phyloP scores from a whole-genome alignment of 768 basidiomycete genomes.

The Termitomyces sp. region DNA sequence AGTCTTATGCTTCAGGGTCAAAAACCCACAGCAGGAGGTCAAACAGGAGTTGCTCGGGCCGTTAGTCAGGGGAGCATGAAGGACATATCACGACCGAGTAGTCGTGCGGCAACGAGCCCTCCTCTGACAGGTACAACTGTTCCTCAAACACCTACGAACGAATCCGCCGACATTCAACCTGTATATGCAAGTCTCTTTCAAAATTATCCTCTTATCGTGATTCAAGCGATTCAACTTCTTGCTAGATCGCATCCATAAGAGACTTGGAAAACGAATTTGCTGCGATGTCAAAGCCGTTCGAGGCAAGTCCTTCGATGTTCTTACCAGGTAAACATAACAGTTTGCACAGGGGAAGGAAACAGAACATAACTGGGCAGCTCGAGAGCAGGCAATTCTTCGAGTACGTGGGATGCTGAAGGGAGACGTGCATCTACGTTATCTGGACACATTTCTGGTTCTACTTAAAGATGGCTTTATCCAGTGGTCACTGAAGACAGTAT shows the following conservation, averaged over 20 bases:
- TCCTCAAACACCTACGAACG: slow-evolving; percentile 29
- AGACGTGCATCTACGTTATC: slow-evolving; percentile 68
- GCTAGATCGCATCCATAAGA: slow-evolving; percentile 72
- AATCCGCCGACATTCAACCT: slow-evolving; percentile 45
- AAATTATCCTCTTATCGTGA: not conserved
- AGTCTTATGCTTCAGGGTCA: slow-evolving; percentile 58
- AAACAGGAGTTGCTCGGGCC: slow-evolving; percentile 33
- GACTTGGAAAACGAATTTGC: slow-evolving; percentile 87
- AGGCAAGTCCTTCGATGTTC: slow-evolving; percentile 39
- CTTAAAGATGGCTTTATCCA: slow-evolving; percentile 78
- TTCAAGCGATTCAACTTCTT: too few species aligned
- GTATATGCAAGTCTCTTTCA: slow-evolving; percentile 54
- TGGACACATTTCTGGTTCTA: slow-evolving; percentile 66
- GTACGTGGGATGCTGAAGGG: slow-evolving; percentile 91
- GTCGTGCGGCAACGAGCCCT: slow-evolving; percentile 44
- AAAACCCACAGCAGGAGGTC: slow-evolving; percentile 37
- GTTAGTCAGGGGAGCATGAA: slow-evolving; percentile 44
- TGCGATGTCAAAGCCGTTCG: slow-evolving; percentile 73
- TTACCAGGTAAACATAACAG: not conserved
- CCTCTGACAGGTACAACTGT: slow-evolving; percentile 30
- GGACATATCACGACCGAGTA: slow-evolving; percentile 49
- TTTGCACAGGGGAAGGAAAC: slow-evolving; percentile 81
- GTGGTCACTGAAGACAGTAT: slow-evolving; percentile 66
- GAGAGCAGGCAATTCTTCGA: slow-evolving; percentile 71
- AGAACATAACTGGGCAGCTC: slow-evolving; percentile 88